Base-by-base conservation (phyloP, 2,329 filamentous ascomycete species). In the Botrytis elliptica region DNA sequence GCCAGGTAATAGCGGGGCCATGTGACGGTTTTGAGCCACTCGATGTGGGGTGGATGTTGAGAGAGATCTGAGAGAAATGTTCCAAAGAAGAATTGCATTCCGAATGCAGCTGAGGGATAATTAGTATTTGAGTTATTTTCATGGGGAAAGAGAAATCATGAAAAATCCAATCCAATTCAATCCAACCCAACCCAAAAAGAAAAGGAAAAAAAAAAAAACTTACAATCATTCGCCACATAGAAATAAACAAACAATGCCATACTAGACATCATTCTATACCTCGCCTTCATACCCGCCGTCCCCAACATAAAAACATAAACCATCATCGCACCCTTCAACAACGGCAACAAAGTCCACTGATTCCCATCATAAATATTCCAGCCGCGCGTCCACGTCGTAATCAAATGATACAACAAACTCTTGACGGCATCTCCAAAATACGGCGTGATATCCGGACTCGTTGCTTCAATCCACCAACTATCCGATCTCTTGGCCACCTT, bases 61-160 rank as follows among this genome's bases (percentile, higher is more conserved):
- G 88, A 86, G 55, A 90, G 78, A 77, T 91, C 89, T 46, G 88
- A 86, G 44, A 91, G 83, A 78, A 91, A 87, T 77, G 88, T 88
- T 75, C 89, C 89, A 74, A 86, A 87, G 81, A 89, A 88, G 79
- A 90, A 87, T 80, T 89, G 89, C 81, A 88, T 86, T 67, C 86
- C 86, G 74, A 88, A 88, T 52, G 82, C 82, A 44, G 83, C 84
- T 85, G 63, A 57, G 46, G 4, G 10, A 29, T 20, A 22, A 25
- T 38, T 76, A 74, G 74, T 40, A 25, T 22, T 4, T 18, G 67
- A 20, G n/a, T 29, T 0, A 29, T 22, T 14, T 18, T 36, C 20
- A 1, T 8, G 4, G 29, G 18, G 42, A 20, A 25, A 25, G 12
- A 10, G 5, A 38, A 14, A 25, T 20, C 59, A 38, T n/a, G 59